phyloP scores from a whole-genome alignment of 352 stramenopile genomes.

The Phytophthora crassamura region DNA sequence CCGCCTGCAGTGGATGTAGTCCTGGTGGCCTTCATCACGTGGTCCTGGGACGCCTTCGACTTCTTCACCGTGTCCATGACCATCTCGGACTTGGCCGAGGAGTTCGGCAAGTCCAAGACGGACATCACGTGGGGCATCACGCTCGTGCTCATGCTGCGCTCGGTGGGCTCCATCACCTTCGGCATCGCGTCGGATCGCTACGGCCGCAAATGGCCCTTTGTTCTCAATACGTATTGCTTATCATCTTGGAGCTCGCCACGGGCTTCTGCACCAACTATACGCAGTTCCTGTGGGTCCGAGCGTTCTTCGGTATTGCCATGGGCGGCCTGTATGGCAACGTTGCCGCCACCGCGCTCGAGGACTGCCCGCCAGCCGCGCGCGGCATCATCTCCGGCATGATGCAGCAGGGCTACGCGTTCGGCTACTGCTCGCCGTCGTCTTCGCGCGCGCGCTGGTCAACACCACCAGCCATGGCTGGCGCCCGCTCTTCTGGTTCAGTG shows the following conservation, averaged over 20 bases:
- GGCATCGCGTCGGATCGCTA: conserved; percentile 53
- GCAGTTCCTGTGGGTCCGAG: conserved; percentile 45
- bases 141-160: conserved; percentile 60
- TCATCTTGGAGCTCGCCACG: conserved; percentile 44
- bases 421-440: conserved; percentile 50
- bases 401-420: conserved; percentile 55
- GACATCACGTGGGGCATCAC: conserved; percentile 66
- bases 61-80: conserved; percentile 67
- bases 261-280: conserved; percentile 48
- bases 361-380: conserved; percentile 38
- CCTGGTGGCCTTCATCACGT: conserved; percentile 43
- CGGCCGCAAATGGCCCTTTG: conserved; percentile 51
- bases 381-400: conserved; percentile 59
- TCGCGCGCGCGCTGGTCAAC: conserved; percentile 38
- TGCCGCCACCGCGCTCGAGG: conserved; percentile 47
- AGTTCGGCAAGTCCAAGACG: conserved; percentile 46
- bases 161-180: conserved; percentile 49
- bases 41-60: conserved; percentile 61
- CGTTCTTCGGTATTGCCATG: conserved; percentile 51
- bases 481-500: conserved; percentile 55
- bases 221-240: too few relatives aligned
- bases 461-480: conserved; percentile 54
- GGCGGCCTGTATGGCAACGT: conserved; percentile 54
- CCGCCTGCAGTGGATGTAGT: conserved; percentile 45
- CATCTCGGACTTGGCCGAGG: conserved; percentile 47